A percentile compares a stretch with the other conserved stretches of the same genome.
phyloP scores from a whole-genome alignment of 306 rosid genomes.

The Casuarina glauca region DNA sequence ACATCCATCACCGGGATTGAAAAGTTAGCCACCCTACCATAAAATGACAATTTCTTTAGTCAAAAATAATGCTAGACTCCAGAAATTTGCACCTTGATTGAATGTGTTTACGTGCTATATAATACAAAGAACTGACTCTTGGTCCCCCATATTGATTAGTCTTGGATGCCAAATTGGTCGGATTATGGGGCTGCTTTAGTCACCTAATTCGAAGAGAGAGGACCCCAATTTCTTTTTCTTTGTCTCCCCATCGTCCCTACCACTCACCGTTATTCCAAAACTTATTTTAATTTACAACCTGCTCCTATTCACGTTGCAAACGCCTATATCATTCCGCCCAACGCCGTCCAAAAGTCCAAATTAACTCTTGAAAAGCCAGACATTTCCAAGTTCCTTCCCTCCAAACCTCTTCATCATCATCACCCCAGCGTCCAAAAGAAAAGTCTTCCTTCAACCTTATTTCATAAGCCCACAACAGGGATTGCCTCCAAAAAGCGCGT shows the following conservation, averaged over 20 bases:
- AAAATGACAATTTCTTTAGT: background rate
- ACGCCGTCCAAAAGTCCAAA: conserved; percentile 37
- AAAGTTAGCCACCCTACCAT: conserved; percentile 8
- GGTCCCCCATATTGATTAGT: background rate
- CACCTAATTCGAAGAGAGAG: conserved; percentile 34
- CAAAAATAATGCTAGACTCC: conserved; percentile 14
- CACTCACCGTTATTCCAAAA: conserved; percentile 20
- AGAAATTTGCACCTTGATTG: background rate
- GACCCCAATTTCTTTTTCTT: background rate
- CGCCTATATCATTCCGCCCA: conserved; percentile 16
- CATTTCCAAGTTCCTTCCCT: conserved; percentile 42
- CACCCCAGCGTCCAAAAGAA: conserved; percentile 38
- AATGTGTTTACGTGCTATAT: background rate
- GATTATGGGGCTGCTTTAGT: conserved; percentile 31
- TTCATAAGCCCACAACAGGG: conserved; percentile 13
- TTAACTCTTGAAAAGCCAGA: conserved; percentile 31
- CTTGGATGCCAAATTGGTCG: conserved; percentile 16
- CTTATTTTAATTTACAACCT: background rate
- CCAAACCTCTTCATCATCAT: conserved; percentile 34
- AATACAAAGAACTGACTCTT: background rate
- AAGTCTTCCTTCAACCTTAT: conserved; percentile 44
- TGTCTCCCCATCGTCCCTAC: conserved; percentile 14
- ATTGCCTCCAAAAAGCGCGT: background rate
- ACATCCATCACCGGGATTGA: background rate
- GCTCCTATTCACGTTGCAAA: background rate